These are phyloP conservation scores for Colletotrichum sp. DNA, from an alignment of 2,329 filamentous ascomycete species.

Conservation along the genomic window DNA sequence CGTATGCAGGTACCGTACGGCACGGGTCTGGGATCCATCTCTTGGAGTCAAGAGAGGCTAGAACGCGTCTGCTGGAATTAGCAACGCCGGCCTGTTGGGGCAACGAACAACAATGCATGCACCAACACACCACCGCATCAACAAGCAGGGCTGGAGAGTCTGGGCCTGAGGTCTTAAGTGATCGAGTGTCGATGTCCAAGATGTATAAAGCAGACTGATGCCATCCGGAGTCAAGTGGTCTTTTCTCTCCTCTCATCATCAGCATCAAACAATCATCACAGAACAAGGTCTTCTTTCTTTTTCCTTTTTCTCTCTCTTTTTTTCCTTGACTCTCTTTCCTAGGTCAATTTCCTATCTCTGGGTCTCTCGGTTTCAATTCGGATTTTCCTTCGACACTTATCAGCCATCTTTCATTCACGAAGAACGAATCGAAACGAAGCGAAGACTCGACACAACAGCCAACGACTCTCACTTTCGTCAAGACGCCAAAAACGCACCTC, in stretches of 20 bases:
- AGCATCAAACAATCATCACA: constrained; percentile 14
- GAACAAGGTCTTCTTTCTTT: constrained; percentile 25
- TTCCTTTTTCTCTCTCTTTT: constrained; percentile 25
- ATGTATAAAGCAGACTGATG: constrained; percentile 10
- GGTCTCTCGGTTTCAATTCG: constrained; percentile 24
- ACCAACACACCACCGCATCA: background rate
- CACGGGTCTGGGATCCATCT: background rate
- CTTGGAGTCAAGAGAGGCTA: background rate
- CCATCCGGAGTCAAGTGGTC: background rate
- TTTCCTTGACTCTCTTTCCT: constrained; percentile 28
- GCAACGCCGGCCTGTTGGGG: background rate
- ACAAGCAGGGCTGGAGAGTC: background rate
- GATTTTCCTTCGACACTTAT: background rate
- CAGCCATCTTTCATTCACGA: background rate
- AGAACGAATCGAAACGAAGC: background rate
- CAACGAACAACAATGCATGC: background rate
- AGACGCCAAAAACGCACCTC: background rate
- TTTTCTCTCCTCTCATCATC: background rate
- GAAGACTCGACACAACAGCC: background rate
- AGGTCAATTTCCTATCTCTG: constrained; percentile 22
- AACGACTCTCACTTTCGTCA: background rate
- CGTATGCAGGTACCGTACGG: background rate
- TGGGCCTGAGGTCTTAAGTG: background rate
- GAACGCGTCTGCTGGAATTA: constrained; percentile 15
- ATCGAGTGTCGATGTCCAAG: background rate